phyloP scores from a whole-genome alignment of 192 early-diverging fungal genomes.

The Mortierella hygrophila region DNA sequence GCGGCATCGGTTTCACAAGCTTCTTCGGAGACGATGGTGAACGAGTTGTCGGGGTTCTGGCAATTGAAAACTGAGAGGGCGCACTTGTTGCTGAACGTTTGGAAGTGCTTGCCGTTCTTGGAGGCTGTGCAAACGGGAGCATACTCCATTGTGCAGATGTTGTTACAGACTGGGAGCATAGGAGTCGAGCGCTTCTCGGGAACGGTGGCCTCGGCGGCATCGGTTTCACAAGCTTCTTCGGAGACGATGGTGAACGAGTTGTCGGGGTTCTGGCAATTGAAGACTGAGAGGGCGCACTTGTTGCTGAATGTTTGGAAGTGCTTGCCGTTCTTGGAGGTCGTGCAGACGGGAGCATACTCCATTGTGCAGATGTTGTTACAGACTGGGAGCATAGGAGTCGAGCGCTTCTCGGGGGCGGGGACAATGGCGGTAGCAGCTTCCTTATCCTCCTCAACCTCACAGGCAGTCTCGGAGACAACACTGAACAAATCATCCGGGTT shows the following conservation, averaged over 20 bases:
- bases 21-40: not conserved
- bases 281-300: not conserved
- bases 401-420: not conserved
- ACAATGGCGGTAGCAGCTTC: not conserved
- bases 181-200: not conserved
- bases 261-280: slow-evolving; percentile 4
- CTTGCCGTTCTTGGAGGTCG: not conserved
- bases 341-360: not conserved
- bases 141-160: not conserved
- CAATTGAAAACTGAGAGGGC: not conserved
- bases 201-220: not conserved
- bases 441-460: not conserved
- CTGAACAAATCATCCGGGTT: too few relatives aligned
- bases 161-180: not conserved
- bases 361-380: not conserved
- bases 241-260: not conserved
- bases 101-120: not conserved
- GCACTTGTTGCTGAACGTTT: slow-evolving; percentile 5
- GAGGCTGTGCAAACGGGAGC: not conserved
- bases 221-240: not conserved
- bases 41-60: slow-evolving; percentile 1
- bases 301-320: not conserved
- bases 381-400: not conserved
- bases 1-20: not conserved
- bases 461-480: not conserved